Evolutionary conservation across 2,329 filamentous ascomycete genomes (phyloP).

Genomic region (Botryotinia narcissicola): DNA sequence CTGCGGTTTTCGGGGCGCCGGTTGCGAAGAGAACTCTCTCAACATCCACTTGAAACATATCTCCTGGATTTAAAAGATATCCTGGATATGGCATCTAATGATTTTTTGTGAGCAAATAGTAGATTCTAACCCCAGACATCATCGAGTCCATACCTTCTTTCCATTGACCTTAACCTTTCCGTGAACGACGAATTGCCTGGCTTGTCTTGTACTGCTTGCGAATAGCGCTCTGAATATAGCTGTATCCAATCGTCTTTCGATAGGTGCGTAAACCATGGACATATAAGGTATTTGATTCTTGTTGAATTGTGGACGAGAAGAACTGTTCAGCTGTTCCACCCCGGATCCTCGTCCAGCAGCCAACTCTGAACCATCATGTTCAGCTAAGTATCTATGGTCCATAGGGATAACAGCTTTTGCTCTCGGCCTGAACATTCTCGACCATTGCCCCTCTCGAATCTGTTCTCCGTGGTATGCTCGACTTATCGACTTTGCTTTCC

Average conservation of each 20-base stretch:
- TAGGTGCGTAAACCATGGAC: conserved; percentile 90
- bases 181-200: conserved; percentile 90
- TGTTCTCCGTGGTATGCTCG: conserved; percentile 94
- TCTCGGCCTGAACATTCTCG: conserved; percentile 83
- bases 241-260: conserved; percentile 90
- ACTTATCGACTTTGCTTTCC: conserved; percentile 78
- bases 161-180: conserved; percentile 95
- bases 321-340: conserved; percentile 30
- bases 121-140: neutral
- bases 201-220: conserved; percentile 88
- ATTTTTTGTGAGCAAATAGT: neutral
- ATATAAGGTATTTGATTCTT: conserved; percentile 72
- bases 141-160: conserved; percentile 65
- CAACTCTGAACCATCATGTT: conserved; percentile 76
- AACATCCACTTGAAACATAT: conserved; percentile 94
- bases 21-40: conserved; percentile 87
- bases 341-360: conserved; percentile 83
- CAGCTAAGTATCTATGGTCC: conserved; percentile 75
- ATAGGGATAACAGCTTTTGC: conserved; percentile 83
- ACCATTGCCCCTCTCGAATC: conserved; percentile 89
- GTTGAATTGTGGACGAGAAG: conserved; percentile 48
- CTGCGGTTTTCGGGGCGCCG: conserved; percentile 62
- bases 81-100: conserved; percentile 83
- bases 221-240: conserved; percentile 92
- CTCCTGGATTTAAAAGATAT: conserved; percentile 93